A percentile compares a stretch with the other conserved stretches of the same genome.
Evolutionary conservation across 73 alveolate species (phyloP).

Genomic region (Tetrahymena thermophila): DNA sequence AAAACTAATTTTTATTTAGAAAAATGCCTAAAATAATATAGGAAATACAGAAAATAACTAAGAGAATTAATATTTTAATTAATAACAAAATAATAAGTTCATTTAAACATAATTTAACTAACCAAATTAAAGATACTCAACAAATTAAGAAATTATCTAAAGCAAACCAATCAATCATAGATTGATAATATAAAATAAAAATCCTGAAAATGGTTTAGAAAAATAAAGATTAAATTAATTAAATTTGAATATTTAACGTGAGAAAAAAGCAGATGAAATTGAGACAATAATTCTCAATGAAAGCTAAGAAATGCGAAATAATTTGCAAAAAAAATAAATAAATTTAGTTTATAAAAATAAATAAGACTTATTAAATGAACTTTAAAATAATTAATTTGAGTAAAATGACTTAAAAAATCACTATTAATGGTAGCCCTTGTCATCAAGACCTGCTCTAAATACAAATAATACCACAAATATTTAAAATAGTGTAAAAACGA

Average conservation of each 20-base stretch:
- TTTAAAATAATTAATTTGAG: background rate
- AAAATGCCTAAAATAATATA: background rate
- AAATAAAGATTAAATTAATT: no score
- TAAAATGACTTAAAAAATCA: background rate
- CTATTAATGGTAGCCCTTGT: background rate
- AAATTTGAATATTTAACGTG: no score
- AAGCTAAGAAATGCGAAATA: background rate
- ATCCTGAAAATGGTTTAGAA: background rate
- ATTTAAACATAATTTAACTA: background rate
- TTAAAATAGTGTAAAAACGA: no score
- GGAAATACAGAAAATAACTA: background rate
- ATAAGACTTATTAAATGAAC: background rate
- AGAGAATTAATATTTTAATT: background rate
- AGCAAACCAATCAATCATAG: background rate
- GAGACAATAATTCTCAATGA: background rate
- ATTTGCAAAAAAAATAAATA: no score
- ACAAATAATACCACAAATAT: background rate
- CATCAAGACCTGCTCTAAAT: background rate
- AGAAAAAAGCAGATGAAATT: background rate
- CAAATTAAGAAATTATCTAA: background rate
- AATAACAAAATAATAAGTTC: background rate
- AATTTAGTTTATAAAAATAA: background rate
- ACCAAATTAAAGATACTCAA: background rate
- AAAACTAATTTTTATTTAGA: no score
- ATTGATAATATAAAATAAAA: no score